Conservation (phyloP, 2,329 filamentous ascomycete species). For the Cladosporium colombiae region DNA sequence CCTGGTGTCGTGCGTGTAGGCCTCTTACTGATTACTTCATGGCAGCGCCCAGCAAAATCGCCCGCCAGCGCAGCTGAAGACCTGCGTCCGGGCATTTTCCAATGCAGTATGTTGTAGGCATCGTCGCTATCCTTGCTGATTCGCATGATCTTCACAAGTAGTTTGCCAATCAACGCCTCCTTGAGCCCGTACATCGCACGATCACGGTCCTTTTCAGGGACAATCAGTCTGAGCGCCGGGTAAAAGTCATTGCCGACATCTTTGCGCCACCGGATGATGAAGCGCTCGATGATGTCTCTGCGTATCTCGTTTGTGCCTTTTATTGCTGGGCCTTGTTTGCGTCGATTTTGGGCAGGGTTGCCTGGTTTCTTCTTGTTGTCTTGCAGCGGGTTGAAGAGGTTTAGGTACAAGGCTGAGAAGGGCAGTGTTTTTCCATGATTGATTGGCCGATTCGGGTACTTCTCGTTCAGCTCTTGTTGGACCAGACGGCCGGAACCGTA, state of each 20-base stretch:
- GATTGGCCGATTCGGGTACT: constrained; percentile 76
- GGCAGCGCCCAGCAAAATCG: constrained; percentile 89
- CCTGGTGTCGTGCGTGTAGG: constrained; percentile 73
- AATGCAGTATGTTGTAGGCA: constrained; percentile 80
- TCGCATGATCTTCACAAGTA: constrained; percentile 89
- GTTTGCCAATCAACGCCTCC: constrained; percentile 83
- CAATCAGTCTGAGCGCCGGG: constrained; percentile 84
- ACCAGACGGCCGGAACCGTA: constrained; percentile 48
- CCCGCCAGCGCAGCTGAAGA: constrained; percentile 69
- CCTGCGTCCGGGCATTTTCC: constrained; percentile 81
- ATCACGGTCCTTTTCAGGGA: constrained; percentile 90
- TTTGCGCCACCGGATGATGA: constrained; percentile 81
- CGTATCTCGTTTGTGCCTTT: constrained; percentile 71
- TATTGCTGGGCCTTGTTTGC: constrained; percentile 32
- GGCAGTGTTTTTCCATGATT: constrained; percentile 78
- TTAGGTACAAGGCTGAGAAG: constrained; percentile 76
- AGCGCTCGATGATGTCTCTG: constrained; percentile 78
- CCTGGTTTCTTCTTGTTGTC: constrained; percentile 76
- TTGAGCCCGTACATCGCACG: constrained; percentile 92
- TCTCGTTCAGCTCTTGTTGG: constrained; percentile 53
- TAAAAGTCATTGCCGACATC: constrained; percentile 93
- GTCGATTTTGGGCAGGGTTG: constrained; percentile 55
- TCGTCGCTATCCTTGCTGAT: constrained; percentile 91
- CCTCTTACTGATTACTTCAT: constrained; percentile 80
- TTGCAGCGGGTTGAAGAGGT: constrained; percentile 77